phyloP scores from a whole-genome alignment of 306 rosid species.

The Lupinus albus region DNA sequence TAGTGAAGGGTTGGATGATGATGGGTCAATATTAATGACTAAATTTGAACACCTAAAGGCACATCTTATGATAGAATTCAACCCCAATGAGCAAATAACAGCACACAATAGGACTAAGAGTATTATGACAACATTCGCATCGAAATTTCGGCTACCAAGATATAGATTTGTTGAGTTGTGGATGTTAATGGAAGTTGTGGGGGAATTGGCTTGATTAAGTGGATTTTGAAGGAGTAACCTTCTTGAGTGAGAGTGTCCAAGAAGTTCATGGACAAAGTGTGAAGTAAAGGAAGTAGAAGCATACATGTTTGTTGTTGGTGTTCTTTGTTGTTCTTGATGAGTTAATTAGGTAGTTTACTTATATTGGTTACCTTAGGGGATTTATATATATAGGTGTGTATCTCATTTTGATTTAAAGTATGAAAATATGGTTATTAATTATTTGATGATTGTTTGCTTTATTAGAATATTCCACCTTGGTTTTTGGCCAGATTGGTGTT shows the following conservation, averaged over 20 bases:
- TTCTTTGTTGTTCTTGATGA: background rate
- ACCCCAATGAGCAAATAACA: too few relatives aligned
- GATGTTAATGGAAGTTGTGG: too few relatives aligned
- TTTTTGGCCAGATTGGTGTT: background rate
- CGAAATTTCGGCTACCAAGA: too few relatives aligned
- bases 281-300: conserved; percentile 48
- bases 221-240: conserved; percentile 61
- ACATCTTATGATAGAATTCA: too few relatives aligned
- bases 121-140: too few relatives aligned
- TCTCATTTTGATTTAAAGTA: background rate
- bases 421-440: conserved; percentile 23
- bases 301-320: conserved; percentile 45
- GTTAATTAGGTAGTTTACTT: conserved; percentile 9
- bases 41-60: too few relatives aligned
- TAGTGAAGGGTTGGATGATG: conserved; percentile 29
- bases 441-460: conserved; percentile 2
- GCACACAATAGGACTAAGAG: too few relatives aligned
- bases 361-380: conserved; percentile 17
- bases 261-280: conserved; percentile 42
- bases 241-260: conserved; percentile 59
- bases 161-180: too few relatives aligned
- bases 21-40: background rate
- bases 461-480: conserved; percentile 39
- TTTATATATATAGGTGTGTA: conserved; percentile 37
- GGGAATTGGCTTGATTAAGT: conserved; percentile 9